Conservation (phyloP, 2,329 filamentous ascomycete species). For the Botrytis paeoniae region DNA sequence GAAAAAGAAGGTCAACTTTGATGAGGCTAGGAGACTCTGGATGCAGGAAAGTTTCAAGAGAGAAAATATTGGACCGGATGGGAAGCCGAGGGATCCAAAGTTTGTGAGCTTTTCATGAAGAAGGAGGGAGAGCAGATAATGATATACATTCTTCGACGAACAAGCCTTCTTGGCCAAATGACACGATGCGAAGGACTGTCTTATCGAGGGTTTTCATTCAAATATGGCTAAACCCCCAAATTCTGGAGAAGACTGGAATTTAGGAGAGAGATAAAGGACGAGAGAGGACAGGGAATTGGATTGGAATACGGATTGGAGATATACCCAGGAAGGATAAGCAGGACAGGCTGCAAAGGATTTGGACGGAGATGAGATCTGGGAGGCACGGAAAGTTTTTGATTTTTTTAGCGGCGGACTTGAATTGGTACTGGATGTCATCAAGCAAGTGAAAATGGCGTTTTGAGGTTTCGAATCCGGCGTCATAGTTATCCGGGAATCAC, state of each 20-base stretch:
- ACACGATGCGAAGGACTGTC: background rate
- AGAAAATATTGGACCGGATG: constrained; percentile 86
- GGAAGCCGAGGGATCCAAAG: constrained; percentile 84
- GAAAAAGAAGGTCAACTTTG: constrained; percentile 75
- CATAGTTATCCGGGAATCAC: background rate
- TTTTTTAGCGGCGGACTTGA: background rate
- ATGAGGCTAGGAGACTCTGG: constrained; percentile 83
- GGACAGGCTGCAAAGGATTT: background rate
- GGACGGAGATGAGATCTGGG: background rate
- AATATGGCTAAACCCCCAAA: background rate
- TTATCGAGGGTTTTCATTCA: background rate
- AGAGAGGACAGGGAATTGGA: background rate
- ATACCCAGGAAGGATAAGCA: background rate
- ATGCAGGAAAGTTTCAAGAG: constrained; percentile 83
- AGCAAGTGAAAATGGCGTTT: constrained; percentile 8
- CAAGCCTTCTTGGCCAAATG: background rate
- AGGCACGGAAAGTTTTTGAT: background rate
- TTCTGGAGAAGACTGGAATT: too few relatives aligned
- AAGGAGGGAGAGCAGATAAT: too few relatives aligned
- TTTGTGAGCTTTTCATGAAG: constrained; percentile 74
- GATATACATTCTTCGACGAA: background rate
- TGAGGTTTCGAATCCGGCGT: background rate
- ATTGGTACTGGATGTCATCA: background rate
- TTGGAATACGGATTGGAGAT: constrained; percentile 3
- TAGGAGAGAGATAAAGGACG: background rate